Base-by-base conservation (phyloP, 2,329 filamentous ascomycete genomes). In the Ophiostoma sp. region DNA sequence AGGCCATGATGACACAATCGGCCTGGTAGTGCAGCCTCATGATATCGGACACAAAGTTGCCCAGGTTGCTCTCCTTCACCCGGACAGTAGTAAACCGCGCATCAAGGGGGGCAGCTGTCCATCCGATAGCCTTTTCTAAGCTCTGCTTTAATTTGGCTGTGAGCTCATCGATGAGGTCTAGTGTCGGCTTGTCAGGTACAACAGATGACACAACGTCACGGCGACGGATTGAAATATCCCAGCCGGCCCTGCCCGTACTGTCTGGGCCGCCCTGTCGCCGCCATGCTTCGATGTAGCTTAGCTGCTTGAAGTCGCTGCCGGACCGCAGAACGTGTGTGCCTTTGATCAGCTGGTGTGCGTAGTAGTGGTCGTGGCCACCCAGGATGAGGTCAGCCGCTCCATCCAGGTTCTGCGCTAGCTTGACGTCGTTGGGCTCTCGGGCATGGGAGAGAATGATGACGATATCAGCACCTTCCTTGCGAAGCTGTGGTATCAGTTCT, bases 351-450 rank as follows among this genome's bases (percentile, higher is more conserved):
- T 83, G 85, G 78, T 97, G 92, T 16, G 84, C 84, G 76, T 97
- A 97, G 78, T 89, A 95, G 76, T 97, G 93, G 74, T 97, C 93
- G 75, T 97, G 93, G 0, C 93, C 93, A 65, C 93, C 92, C 0
- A 97, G 83, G 62, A 97, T 90, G 47, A 97, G 86, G 76, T 97
- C 93, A 27, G 96, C 87, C 67, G 91, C 77, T 0, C 90, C 92
- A 4, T 86, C 83, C 0, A 90, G 85, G 71, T 91, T 88, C 70
- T 87, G 82, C 0, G 93, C 93, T 4, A 97, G 81, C 78, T 96
- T 96, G 75, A 90, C 87, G 77, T 97, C 93, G 74, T 96, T 96
- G 12, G 92, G 92, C 77, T 97, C 92, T 62, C 93, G 85, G 80
- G 92, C 90, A 76, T 97, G 93, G 14, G 91, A 93, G 2, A 97